Conservation (phyloP, 225 moss, liverwort and hornwort species). For the Pseudisothecium myosuroides region DNA sequence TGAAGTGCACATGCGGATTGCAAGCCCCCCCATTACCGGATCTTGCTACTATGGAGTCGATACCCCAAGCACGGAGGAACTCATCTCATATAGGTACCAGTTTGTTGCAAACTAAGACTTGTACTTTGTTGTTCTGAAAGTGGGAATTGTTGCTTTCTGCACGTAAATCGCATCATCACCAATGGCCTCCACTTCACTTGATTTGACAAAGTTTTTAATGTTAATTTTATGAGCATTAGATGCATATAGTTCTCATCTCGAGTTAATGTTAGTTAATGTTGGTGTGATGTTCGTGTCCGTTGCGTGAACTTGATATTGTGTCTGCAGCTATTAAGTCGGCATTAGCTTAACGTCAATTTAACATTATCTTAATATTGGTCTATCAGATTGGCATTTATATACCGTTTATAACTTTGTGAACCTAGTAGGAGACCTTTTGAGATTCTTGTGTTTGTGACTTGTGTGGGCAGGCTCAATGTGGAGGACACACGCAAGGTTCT, state of each 20-base stretch:
- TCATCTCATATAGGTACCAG: conserved; percentile 59
- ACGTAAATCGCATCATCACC: neutral
- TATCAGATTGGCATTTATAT: neutral
- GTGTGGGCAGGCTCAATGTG: conserved; percentile 34
- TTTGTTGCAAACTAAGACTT: neutral
- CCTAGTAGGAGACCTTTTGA: neutral
- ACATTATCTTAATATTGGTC: neutral
- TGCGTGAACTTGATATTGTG: neutral
- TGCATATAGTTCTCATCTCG: neutral
- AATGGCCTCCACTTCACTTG: neutral
- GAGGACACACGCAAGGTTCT: conserved; percentile 74
- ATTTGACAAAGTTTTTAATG: neutral
- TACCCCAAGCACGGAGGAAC: conserved; percentile 84
- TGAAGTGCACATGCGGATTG: conserved; percentile 89
- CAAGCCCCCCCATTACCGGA: conserved; percentile 86
- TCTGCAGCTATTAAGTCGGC: neutral
- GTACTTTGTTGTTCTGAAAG: neutral
- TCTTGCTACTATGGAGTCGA: conserved; percentile 97
- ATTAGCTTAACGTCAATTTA: neutral
- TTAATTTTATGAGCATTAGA: neutral
- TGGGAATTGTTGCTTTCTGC: neutral
- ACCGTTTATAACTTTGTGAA: neutral
- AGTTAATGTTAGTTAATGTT: neutral
- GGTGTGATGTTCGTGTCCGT: neutral
- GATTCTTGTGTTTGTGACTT: neutral